Evolutionary conservation across 148 eudicot species (phyloP), one percentile per base, ranked within the genome.

Genomic region (Silene latifolia): DNA sequence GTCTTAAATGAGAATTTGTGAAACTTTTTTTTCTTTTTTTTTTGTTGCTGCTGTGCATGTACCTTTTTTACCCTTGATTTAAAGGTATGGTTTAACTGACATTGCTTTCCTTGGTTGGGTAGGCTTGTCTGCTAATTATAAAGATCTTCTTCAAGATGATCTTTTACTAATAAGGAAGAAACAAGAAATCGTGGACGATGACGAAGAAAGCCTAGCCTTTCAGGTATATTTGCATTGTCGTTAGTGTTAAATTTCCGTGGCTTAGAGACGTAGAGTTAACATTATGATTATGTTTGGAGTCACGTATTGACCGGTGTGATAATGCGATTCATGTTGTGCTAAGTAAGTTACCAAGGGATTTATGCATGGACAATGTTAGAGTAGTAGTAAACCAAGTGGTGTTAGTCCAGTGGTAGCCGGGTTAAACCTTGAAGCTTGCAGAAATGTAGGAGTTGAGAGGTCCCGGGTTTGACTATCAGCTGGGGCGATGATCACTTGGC

Each of bases 101-200:
- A 69, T 18, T 14, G 18, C 8, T 60, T 46, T 46, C 11, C 24
- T 53, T 44, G 10, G 8, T 59, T 44, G 56, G 60, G 18, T 61
- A 60, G 79, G 14, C 68, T 72, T 76, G 64, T 76, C 27, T 42
- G 12, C 77, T 59, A 76, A 80, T 67, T 80, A 76, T 27, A 72
- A 29, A 59, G 80, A 66, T 7, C n/a, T 65, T 66, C 25, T 72
- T 5, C 76, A 66, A 65, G 69, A 72, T 46, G 82, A 76, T 65
- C 62, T 65, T 17, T 20, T 27, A 6, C 39, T 46, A 11, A 58
- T 42, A 27, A 71, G 72, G 54, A 54, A 20, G 59, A 7, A 67
- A 8, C 69, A 71, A 24, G 77, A 80, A 12, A 53, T 77, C 27
- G 63, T 48, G 29, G 80, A 76, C 5, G 77, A 76, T 67, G 74